phyloP scores from a whole-genome alignment of 1,284 basidiomycete species.

The Rhodotorula sp. region DNA sequence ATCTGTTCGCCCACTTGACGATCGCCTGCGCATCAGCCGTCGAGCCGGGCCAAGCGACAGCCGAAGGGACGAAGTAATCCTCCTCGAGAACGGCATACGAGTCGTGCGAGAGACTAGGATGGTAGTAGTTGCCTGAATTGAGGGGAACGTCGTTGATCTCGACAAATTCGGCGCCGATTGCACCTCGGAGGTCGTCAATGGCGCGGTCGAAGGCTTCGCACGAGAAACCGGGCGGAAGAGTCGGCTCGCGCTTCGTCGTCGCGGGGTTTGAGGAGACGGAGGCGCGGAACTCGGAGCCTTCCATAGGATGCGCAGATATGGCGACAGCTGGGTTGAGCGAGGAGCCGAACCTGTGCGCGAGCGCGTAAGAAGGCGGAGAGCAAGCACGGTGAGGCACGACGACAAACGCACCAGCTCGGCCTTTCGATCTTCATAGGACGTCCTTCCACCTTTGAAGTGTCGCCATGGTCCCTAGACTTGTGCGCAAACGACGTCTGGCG shows the following conservation, averaged over 20 bases:
- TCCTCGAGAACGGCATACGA: conserved; percentile 8
- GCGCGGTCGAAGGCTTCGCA: conserved; percentile 21
- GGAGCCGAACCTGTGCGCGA: conserved; percentile 10
- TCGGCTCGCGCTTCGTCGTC: conserved; percentile 1
- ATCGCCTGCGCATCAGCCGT: conserved; percentile 37
- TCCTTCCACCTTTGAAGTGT: conserved; percentile 1
- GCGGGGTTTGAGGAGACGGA: neutral
- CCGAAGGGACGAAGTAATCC: conserved; percentile 23
- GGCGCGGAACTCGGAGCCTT: conserved; percentile 1
- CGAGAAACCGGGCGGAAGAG: conserved; percentile 18
- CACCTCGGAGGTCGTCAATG: conserved; percentile 19
- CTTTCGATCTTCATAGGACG: neutral
- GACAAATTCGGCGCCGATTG: conserved; percentile 20
- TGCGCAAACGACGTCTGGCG: neutral
- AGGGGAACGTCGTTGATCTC: conserved; percentile 26
- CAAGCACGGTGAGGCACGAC: no score
- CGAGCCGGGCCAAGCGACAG: conserved; percentile 14
- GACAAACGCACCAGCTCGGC: neutral
- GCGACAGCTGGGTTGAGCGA: conserved; percentile 13
- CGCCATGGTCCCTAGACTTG: neutral
- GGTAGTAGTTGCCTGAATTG: conserved; percentile 20
- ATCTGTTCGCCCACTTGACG: conserved; percentile 38
- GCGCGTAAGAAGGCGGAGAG: neutral
- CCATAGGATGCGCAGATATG: conserved; percentile 2
- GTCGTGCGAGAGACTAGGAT: conserved; percentile 6